Evolutionary conservation across 257 asterid genomes (phyloP).

Genomic region (Paulownia fortunei): DNA sequence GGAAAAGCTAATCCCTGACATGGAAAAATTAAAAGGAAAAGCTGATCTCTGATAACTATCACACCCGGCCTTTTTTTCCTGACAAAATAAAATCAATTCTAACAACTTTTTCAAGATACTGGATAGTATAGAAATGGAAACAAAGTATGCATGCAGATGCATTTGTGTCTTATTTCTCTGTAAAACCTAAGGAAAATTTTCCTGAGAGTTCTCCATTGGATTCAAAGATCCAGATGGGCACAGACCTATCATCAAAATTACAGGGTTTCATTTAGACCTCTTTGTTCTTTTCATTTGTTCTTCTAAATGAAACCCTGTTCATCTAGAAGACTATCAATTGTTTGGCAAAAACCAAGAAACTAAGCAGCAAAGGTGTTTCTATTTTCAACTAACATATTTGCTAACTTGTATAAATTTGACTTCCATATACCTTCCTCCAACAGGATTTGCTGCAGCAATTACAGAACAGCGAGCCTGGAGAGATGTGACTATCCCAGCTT

Average conservation of each 20-base stretch:
- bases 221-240: constrained; percentile 3
- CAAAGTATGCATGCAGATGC: constrained; percentile 3
- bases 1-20: background rate
- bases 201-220: background rate
- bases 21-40: background rate
- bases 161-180: constrained; percentile 5
- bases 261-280: no score
- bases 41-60: background rate
- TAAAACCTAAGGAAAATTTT: background rate
- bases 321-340: background rate
- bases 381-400: constrained; percentile 8
- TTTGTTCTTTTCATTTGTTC: no score
- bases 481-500: constrained; percentile 98
- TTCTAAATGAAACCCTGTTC: background rate
- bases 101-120: background rate
- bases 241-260: no score
- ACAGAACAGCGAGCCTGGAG: constrained; percentile 99
- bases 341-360: constrained; percentile 7
- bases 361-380: background rate
- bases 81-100: background rate
- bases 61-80: background rate
- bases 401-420: constrained; percentile 14
- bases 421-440: constrained; percentile 85
- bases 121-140: background rate
- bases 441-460: constrained; percentile 99